phyloP scores from a whole-genome alignment of 2,329 filamentous ascomycete species.

The Cryphonectria parasitica region DNA sequence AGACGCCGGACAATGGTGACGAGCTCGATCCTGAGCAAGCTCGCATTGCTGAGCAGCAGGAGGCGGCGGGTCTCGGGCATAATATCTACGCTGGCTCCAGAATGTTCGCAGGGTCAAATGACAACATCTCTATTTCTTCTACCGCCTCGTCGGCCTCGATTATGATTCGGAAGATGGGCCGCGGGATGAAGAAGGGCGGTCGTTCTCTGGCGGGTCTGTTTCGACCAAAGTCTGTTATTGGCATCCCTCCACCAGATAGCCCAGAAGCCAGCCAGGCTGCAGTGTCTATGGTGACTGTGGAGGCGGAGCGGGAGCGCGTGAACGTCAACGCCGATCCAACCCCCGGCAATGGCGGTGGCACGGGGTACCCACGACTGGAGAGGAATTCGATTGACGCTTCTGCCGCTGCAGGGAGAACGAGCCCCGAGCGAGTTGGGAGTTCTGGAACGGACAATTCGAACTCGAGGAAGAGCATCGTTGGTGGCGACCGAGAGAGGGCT shows the following conservation, averaged over 20 bases:
- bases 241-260: conserved; percentile 72
- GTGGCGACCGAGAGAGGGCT: conserved; percentile 85
- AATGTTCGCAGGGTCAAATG: conserved; percentile 87
- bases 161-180: conserved; percentile 98
- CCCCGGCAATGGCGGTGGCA: conserved; percentile 70
- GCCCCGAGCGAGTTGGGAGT: conserved; percentile 56
- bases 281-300: conserved; percentile 93
- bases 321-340: conserved; percentile 75
- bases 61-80: conserved; percentile 87
- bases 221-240: conserved; percentile 88
- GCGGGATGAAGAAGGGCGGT: conserved; percentile 93
- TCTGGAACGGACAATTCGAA: conserved; percentile 64
- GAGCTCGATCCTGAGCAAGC: conserved; percentile 86
- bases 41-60: conserved; percentile 88
- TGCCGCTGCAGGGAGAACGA: conserved; percentile 47
- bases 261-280: conserved; percentile 76
- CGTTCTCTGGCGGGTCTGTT: conserved; percentile 93
- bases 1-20: conserved; percentile 57
- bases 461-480: conserved; percentile 84
- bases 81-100: conserved; percentile 90
- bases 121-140: conserved; percentile 90
- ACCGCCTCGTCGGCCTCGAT: conserved; percentile 88
- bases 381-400: conserved; percentile 76
- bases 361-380: conserved; percentile 83
- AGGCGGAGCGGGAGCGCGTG: conserved; percentile 85